phyloP scores from a whole-genome alignment of 495 filamentous ascomycete species.

The Penicillium nucicola region DNA sequence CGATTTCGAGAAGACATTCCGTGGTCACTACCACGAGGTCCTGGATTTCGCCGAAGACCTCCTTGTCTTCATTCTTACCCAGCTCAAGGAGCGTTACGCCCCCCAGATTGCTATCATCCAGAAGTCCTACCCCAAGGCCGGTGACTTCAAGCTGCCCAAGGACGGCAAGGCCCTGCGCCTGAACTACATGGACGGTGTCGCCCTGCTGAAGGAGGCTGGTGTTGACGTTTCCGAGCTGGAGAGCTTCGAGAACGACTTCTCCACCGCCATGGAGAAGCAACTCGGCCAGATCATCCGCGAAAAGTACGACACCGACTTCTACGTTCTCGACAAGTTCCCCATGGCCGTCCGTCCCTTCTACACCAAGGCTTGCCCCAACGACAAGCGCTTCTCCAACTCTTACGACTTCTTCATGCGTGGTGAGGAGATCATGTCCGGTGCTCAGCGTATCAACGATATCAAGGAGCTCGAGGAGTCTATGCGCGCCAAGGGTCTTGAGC shows the following conservation, averaged over 20 bases:
- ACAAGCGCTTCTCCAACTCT: constrained; percentile 70
- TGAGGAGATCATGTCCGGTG: constrained; percentile 85
- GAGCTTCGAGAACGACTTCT: constrained; percentile 64
- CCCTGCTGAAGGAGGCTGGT: constrained; percentile 74
- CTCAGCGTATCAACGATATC: constrained; percentile 79
- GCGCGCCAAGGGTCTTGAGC: constrained; percentile 69
- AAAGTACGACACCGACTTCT: constrained; percentile 89
- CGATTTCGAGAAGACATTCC: constrained; percentile 96
- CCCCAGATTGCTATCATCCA: constrained; percentile 66
- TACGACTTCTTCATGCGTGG: constrained; percentile 96
- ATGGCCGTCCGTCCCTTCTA: constrained; percentile 85
- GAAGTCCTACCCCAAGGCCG: constrained; percentile 54
- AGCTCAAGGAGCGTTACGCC: constrained; percentile 64
- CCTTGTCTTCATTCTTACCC: constrained; percentile 83
- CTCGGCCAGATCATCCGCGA: constrained; percentile 80
- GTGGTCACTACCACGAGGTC: constrained; percentile 85
- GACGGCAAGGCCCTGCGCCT: constrained; percentile 76
- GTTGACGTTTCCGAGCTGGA: constrained; percentile 74
- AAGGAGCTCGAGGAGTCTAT: constrained; percentile 66
- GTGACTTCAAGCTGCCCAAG: constrained; percentile 55
- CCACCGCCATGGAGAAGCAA: constrained; percentile 82
- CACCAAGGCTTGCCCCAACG: constrained; percentile 71
- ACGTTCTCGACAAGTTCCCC: constrained; percentile 88
- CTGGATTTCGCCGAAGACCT: constrained; percentile 75
- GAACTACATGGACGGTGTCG: constrained; percentile 81